Conservation (phyloP, 345 rosid genomes). For the Cardamine chenopodiifolia region DNA sequence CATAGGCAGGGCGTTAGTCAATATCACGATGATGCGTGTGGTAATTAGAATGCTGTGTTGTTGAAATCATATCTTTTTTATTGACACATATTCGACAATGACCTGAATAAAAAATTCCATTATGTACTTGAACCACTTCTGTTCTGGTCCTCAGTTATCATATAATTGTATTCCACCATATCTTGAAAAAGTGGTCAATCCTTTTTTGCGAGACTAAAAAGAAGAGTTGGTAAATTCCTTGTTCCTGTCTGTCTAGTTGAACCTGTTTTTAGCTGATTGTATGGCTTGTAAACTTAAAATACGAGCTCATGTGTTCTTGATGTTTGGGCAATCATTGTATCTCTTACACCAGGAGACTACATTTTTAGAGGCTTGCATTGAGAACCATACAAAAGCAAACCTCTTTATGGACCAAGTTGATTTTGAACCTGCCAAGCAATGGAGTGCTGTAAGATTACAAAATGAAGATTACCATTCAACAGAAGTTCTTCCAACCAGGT, state of each 20-base stretch:
- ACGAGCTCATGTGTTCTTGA: slow-evolving; percentile 6
- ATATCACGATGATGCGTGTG: slow-evolving; percentile 11
- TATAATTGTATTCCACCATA: neutral
- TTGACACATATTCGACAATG: neutral
- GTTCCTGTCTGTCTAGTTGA: slow-evolving; percentile 6
- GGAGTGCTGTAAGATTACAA: slow-evolving; percentile 69
- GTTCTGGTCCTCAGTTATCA: neutral
- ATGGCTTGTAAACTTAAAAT: neutral
- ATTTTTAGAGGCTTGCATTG: slow-evolving; percentile 90
- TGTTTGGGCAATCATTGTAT: slow-evolving; percentile 15
- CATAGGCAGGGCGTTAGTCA: neutral
- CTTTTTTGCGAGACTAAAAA: neutral
- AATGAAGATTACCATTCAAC: slow-evolving; percentile 54
- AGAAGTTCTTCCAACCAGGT: slow-evolving; percentile 54
- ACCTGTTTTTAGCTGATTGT: neutral
- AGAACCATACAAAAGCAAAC: slow-evolving; percentile 88
- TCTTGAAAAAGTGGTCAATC: neutral
- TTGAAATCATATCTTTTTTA: neutral
- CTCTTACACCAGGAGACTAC: slow-evolving; percentile 72
- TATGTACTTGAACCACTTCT: neutral
- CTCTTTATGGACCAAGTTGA: slow-evolving; percentile 98
- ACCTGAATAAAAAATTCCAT: neutral
- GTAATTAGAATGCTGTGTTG: neutral
- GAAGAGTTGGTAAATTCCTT: neutral
- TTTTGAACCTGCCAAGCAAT: slow-evolving; percentile 89